Conservation (phyloP, 169 alveolate species). For the Plasmodium reichenowi region DNA sequence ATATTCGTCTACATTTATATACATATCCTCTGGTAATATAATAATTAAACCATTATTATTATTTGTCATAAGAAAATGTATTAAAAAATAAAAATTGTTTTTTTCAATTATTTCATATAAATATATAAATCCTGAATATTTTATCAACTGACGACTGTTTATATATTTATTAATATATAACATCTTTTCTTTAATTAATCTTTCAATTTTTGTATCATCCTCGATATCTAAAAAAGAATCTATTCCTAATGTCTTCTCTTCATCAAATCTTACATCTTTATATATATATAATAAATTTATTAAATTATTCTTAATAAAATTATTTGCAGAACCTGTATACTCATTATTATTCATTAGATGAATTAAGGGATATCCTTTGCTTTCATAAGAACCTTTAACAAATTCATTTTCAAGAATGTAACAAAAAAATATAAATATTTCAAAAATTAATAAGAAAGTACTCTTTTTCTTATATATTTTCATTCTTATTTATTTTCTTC, state of each 20-base stretch:
- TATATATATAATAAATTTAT: slow-evolving; percentile 36
- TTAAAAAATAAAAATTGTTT: slow-evolving; percentile 37
- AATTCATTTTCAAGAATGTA: slow-evolving; percentile 38
- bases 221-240: slow-evolving; percentile 44
- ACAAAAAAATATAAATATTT: slow-evolving; percentile 19
- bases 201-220: slow-evolving; percentile 49
- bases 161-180: slow-evolving; percentile 26
- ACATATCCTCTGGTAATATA: slow-evolving; percentile 35
- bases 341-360: slow-evolving; percentile 33
- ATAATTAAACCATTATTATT: slow-evolving; percentile 43
- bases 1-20: slow-evolving; percentile 44
- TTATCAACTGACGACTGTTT: slow-evolving; percentile 15
- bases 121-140: slow-evolving; percentile 51
- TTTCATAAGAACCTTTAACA: slow-evolving; percentile 40
- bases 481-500: slow-evolving; percentile 4
- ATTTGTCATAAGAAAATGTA: slow-evolving; percentile 53
- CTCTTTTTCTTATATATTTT: background rate
- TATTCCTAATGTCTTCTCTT: slow-evolving; percentile 2
- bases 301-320: slow-evolving; percentile 39
- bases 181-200: slow-evolving; percentile 33
- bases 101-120: slow-evolving; percentile 60
- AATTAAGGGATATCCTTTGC: slow-evolving; percentile 50
- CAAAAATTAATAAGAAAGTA: background rate
- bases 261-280: slow-evolving; percentile 21
- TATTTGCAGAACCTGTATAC: slow-evolving; percentile 18